phyloP scores from a whole-genome alignment of 2,329 filamentous ascomycete genomes.

The Xylariaceae sp. region DNA sequence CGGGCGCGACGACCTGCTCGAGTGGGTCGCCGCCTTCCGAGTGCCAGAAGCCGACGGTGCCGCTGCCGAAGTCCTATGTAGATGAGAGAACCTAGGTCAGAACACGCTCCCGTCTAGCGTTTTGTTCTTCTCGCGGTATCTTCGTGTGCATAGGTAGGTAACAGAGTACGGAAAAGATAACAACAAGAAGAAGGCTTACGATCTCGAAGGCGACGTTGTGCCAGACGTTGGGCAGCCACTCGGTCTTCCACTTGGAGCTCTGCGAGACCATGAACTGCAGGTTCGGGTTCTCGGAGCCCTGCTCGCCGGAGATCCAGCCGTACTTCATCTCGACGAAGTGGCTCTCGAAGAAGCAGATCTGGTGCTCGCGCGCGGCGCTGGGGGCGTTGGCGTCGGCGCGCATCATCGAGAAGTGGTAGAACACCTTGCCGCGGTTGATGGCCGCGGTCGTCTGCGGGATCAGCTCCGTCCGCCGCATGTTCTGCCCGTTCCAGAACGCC shows the following conservation, averaged over 20 bases:
- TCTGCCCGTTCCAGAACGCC: conserved; percentile 72
- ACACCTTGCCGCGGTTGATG: conserved; percentile 67
- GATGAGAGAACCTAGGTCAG: not conserved
- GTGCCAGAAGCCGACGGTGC: conserved; percentile 70
- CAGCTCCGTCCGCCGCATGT: conserved; percentile 73
- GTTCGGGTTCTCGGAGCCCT: conserved; percentile 50
- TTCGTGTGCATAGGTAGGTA: no score
- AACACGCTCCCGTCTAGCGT: not conserved
- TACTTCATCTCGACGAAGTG: conserved; percentile 80
- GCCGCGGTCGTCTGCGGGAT: conserved; percentile 72
- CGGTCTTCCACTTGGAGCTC: conserved; percentile 64
- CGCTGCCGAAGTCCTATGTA: conserved; percentile 55
- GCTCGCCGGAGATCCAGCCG: conserved; percentile 59
- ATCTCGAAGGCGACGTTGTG: conserved; percentile 77
- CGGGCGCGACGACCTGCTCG: conserved; percentile 60
- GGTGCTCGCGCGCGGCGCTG: conserved; percentile 66
- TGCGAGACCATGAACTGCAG: conserved; percentile 69
- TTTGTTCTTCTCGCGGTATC: not conserved
- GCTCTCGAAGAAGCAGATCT: conserved; percentile 65
- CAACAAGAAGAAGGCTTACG: conserved; percentile 37
- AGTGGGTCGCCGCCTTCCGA: conserved; percentile 64
- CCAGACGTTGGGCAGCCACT: conserved; percentile 67
- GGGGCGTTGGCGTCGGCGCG: conserved; percentile 62
- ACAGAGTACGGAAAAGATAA: no score
- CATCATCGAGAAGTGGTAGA: conserved; percentile 73